A percentile compares a stretch with the other conserved stretches of the same genome.
Conservation (phyloP, 2,329 filamentous ascomycete genomes). For the Myrmaecium sp. region DNA sequence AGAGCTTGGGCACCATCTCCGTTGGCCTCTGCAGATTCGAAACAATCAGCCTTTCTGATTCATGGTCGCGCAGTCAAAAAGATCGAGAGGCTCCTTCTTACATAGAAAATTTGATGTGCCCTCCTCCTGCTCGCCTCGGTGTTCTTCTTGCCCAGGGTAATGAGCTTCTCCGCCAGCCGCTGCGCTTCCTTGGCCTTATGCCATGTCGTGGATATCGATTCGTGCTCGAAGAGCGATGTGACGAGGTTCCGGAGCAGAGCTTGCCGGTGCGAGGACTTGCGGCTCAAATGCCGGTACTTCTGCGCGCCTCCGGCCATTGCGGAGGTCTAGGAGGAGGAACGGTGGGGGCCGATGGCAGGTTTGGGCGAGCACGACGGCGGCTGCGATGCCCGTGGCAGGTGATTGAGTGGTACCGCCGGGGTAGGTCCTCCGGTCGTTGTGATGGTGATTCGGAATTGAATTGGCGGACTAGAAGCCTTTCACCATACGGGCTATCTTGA, state of each 20-base stretch:
- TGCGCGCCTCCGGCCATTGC: slow-evolving; percentile 71
- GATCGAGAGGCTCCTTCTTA: slow-evolving; percentile 30
- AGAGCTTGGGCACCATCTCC: slow-evolving; percentile 66
- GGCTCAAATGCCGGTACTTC: slow-evolving; percentile 79
- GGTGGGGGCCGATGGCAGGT: too few relatives aligned
- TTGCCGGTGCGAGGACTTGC: slow-evolving; percentile 72
- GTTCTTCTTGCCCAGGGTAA: slow-evolving; percentile 85
- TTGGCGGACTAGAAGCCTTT: too few relatives aligned
- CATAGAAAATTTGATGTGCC: slow-evolving; percentile 72
- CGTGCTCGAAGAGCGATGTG: slow-evolving; percentile 82
- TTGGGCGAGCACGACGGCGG: too few relatives aligned
- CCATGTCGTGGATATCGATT: slow-evolving; percentile 89
- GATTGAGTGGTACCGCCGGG: too few relatives aligned
- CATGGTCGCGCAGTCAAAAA: background rate
- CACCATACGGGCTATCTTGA: too few relatives aligned
- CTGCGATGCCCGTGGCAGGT: too few relatives aligned
- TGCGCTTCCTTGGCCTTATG: slow-evolving; percentile 96
- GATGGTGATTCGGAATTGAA: too few relatives aligned
- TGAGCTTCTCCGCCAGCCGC: slow-evolving; percentile 79
- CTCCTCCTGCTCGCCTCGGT: slow-evolving; percentile 62
- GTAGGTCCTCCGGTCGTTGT: too few relatives aligned
- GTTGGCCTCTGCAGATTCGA: slow-evolving; percentile 50
- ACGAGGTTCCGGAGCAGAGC: slow-evolving; percentile 91
- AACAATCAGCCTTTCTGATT: background rate
- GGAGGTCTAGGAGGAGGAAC: slow-evolving; percentile 1